A percentile compares a stretch with the other conserved stretches of the same genome.
These are phyloP conservation scores for Bipolaris cookei DNA, from an alignment of 2,329 filamentous ascomycete species.

Conservation along the genomic window DNA sequence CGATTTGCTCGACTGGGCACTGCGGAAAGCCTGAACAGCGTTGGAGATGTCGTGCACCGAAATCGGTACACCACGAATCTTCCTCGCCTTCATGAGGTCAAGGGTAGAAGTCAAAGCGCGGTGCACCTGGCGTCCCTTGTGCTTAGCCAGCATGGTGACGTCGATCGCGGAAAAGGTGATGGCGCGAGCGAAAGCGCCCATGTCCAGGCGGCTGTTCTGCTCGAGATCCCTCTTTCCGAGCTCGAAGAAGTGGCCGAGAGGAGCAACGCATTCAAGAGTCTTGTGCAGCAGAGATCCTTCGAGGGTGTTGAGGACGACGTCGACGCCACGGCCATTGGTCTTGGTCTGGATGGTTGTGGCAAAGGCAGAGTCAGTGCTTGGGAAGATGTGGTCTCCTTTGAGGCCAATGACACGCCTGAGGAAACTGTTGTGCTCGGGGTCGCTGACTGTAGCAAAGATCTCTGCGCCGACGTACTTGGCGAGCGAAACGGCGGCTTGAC, in stretches of 20 bases:
- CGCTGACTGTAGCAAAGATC: conserved; percentile 30
- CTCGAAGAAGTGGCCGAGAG: conserved; percentile 27
- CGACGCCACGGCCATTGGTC: conserved; percentile 44
- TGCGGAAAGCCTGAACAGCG: background rate
- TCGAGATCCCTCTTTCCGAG: conserved; percentile 28
- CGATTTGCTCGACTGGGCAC: background rate
- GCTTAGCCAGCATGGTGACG: background rate
- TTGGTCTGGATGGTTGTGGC: conserved; percentile 20
- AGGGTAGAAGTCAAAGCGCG: background rate
- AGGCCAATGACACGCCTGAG: conserved; percentile 26
- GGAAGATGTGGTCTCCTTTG: conserved; percentile 40
- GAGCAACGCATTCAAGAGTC: conserved; percentile 55
- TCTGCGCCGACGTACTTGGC: conserved; percentile 10
- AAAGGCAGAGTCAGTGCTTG: conserved; percentile 35
- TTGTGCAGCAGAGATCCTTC: conserved; percentile 37
- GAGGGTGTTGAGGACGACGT: conserved; percentile 43
- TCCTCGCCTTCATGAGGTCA: background rate
- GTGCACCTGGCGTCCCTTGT: background rate
- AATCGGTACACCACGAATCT: background rate
- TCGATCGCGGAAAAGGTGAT: conserved; percentile 1
- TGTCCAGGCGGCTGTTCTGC: conserved; percentile 9
- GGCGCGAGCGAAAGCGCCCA: conserved; percentile 8
- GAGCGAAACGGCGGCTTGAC: background rate
- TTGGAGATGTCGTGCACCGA: background rate
- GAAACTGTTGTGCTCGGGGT: conserved; percentile 25